Evolutionary conservation across 345 rosid species (phyloP).

Genomic region (Eucalyptus tenuipes): DNA sequence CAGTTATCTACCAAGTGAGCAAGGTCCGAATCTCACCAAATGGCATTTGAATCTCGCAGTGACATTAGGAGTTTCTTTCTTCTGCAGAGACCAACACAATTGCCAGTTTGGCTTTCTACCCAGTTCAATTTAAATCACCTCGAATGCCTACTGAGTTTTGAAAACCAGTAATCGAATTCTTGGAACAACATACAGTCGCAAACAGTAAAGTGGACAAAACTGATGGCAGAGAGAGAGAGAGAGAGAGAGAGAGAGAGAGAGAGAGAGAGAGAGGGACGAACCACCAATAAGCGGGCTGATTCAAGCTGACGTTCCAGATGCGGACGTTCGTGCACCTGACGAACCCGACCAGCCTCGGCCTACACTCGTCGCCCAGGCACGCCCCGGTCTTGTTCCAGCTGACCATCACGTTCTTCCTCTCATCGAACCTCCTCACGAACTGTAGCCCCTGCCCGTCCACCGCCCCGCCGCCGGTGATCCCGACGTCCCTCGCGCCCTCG

Average conservation of each 20-base stretch:
- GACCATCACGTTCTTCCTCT: conserved; percentile 86
- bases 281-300: conserved; percentile 95
- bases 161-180: neutral
- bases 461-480: conserved; percentile 84
- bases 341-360: conserved; percentile 81
- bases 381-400: conserved; percentile 85
- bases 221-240: neutral
- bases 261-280: conserved; percentile 5
- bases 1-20: neutral
- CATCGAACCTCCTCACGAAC: conserved; percentile 54
- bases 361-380: conserved; percentile 82
- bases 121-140: neutral
- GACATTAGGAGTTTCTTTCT: neutral
- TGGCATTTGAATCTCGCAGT: neutral
- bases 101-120: neutral
- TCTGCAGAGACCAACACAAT: neutral
- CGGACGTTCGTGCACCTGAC: conserved; percentile 45
- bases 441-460: conserved; percentile 75
- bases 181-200: neutral
- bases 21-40: neutral
- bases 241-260: neutral
- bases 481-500: conserved; percentile 65
- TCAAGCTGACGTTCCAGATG: conserved; percentile 55
- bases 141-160: neutral
- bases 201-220: neutral